Evolutionary conservation across 495 filamentous ascomycete genomes (phyloP).

Genomic region (Aeminium ludgeri): DNA sequence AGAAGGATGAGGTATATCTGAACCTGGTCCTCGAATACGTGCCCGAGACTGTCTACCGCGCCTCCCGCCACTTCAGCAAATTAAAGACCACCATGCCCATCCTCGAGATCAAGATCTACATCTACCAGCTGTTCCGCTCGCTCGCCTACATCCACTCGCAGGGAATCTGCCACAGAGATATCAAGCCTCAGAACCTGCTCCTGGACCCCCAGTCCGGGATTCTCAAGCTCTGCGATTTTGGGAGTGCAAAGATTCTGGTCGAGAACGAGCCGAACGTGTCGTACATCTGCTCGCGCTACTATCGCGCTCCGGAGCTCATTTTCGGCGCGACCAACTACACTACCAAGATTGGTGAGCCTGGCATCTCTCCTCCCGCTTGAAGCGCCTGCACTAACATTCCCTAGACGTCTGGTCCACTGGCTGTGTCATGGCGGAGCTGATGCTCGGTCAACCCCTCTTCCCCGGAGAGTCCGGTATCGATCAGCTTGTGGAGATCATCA

Average conservation of each 20-base stretch:
- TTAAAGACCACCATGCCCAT: constrained; percentile 99
- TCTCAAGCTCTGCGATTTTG: constrained; percentile 96
- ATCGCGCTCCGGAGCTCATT: constrained; percentile 92
- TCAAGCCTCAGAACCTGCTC: constrained; percentile 96
- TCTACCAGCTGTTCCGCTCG: constrained; percentile 97
- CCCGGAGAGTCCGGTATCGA: constrained; percentile 99
- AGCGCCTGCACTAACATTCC: constrained; percentile 4
- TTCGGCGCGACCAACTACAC: constrained; percentile 99
- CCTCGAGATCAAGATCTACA: constrained; percentile 96
- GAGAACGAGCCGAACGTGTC: constrained; percentile 99
- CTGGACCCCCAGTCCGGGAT: constrained; percentile 80
- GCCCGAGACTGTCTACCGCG: constrained; percentile 93
- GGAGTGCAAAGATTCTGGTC: constrained; percentile 95
- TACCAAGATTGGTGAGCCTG: constrained; percentile 83
- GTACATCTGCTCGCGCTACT: constrained; percentile 99
- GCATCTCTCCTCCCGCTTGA: neutral
- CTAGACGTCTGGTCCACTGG: constrained; percentile 98
- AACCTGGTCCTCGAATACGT: constrained; percentile 98
- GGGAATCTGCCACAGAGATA: constrained; percentile 97
- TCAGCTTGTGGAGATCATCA: constrained; percentile 98
- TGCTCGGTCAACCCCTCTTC: constrained; percentile 96
- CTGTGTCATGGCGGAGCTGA: constrained; percentile 97
- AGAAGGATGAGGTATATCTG: constrained; percentile 99
- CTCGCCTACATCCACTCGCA: constrained; percentile 98
- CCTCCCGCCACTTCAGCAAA: constrained; percentile 99